phyloP scores from a whole-genome alignment of 148 eudicot species.

The Talinum fruticosum region DNA sequence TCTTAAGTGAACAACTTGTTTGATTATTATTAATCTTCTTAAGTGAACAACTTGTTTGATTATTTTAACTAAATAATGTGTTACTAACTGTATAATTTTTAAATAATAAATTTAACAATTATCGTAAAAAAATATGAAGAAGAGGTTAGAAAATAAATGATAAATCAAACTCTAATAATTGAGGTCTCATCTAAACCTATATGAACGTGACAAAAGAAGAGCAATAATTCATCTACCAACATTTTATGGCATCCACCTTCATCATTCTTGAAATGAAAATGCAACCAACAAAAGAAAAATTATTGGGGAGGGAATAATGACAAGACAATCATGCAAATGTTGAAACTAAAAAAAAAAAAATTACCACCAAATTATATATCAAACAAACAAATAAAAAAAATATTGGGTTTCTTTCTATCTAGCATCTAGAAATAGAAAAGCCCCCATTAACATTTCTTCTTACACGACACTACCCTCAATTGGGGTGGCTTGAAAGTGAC shows the following conservation, averaged over 20 bases:
- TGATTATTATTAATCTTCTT: no score
- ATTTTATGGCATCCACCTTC: background rate
- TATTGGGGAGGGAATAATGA: background rate
- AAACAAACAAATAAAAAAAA: background rate
- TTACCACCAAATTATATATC: no score
- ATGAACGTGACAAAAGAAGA: background rate
- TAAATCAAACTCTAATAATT: no score
- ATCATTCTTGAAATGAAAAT: background rate
- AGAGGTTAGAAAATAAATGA: no score
- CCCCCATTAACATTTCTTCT: background rate
- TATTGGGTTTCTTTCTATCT: background rate
- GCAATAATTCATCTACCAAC: background rate
- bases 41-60: no score
- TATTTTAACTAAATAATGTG: no score
- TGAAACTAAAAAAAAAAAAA: background rate
- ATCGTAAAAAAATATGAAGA: no score
- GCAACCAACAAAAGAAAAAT: background rate
- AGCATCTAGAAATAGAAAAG: background rate
- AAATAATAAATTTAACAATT: no score
- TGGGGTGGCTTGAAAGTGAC: conserved; percentile 26
- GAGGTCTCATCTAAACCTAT: no score
- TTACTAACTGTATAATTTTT: no score
- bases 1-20: no score
- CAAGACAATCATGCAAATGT: background rate
- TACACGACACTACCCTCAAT: background rate